Evolutionary conservation across 306 rosid species (phyloP), one percentile per base, ranked within the genome.

Genomic region (Prunus campanulata): DNA sequence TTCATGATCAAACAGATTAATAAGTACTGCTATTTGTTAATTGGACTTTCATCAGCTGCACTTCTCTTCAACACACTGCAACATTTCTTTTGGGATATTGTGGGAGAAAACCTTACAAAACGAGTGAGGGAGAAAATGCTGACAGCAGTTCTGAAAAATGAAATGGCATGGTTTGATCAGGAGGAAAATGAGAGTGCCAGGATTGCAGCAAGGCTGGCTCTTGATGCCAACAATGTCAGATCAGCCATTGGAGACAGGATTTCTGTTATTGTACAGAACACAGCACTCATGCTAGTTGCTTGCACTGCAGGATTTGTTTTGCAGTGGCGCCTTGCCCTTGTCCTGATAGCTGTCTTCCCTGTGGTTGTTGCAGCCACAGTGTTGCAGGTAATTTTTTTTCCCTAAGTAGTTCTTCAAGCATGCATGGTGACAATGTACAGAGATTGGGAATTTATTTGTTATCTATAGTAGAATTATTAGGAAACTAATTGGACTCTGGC

Each of bases 341-440:
- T 91, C 71, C 97, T 93, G 7, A 80, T 93, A 56, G 97, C 96
- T n/a, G 97, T 93, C 83, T 91, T 91, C 82, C 99, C 99, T 48
- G 91, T 95, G 68, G 99, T 95, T 68, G 99, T 95, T 74, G 99
- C 97, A 15, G 99, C 99, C 86, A 95, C 97, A 4, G 99, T 95
- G 79, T 86, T 95, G 82, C 98, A 93, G 98, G 98, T 93, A 79
- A 47, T 78, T 66, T 72, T 54, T 75, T 72, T 79, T 74, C 42
- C 27, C 75, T 42, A 32, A 57, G 59, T 78, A 46, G 68, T 63
- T 42, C 70, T 27, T 44, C 32, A 50, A 71, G 57, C 68, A 61
- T 68, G 16, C 20, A 47, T 72, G 63, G 14, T 71, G 55, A 39
- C 52, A 13, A 64, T 50, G 67, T 67, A 49, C 68, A 14, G 25